Conservation (phyloP, 1,139 yeast genomes). For the Kurtzmaniella quercitrusa region DNA sequence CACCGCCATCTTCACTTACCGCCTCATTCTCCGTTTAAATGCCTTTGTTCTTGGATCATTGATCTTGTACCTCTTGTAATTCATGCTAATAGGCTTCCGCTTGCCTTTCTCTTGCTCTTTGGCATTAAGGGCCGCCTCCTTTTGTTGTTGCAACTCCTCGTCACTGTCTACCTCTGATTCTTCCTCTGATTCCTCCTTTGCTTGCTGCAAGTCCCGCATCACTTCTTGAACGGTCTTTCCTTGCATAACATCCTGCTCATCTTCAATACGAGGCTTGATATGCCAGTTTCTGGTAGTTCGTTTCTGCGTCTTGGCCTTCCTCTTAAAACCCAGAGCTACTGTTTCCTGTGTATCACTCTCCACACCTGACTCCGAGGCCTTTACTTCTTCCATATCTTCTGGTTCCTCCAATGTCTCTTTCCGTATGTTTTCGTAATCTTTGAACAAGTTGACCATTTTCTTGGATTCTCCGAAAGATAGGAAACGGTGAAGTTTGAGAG, state of each 20-base stretch:
- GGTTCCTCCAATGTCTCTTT: conserved; percentile 6
- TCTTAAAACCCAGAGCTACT: conserved; percentile 14
- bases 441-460: conserved; percentile 33
- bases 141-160: conserved; percentile 9
- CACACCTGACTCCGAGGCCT: conserved; percentile 12
- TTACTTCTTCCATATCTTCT: conserved; percentile 10
- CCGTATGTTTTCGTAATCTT: conserved; percentile 27
- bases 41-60: conserved; percentile 33
- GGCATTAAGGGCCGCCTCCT: conserved; percentile 4
- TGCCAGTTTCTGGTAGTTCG: conserved; percentile 61
- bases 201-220: conserved; percentile 25
- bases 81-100: conserved; percentile 32
- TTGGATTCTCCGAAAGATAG: conserved; percentile 23
- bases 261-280: conserved; percentile 39
- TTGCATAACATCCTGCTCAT: conserved; percentile 23
- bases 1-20: conserved; percentile 7
- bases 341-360: conserved; percentile 13
- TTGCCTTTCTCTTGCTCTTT: conserved; percentile 17
- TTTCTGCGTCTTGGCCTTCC: conserved; percentile 48
- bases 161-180: conserved; percentile 14
- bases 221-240: conserved; percentile 39
- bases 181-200: conserved; percentile 22
- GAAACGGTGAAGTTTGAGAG: conserved; percentile 36
- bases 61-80: conserved; percentile 40
- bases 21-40: conserved; percentile 23